Evolutionary conservation across 805 yeast species (phyloP).

Genomic region (Cyberlindnera mississippiensis): DNA sequence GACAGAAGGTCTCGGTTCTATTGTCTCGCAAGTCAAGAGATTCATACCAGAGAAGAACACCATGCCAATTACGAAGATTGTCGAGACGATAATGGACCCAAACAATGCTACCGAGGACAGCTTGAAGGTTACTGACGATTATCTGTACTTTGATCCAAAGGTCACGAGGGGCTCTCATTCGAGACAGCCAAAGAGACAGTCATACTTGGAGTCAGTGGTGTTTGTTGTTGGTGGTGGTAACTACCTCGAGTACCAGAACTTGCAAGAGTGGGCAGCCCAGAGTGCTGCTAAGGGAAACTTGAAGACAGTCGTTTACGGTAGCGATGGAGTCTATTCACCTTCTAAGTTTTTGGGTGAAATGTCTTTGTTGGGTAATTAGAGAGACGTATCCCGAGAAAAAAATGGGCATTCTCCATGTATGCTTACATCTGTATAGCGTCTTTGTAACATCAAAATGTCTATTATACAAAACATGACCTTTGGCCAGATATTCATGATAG

Average conservation of each 20-base stretch:
- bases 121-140: conserved; percentile 79
- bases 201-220: conserved; percentile 77
- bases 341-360: conserved; percentile 66
- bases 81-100: conserved; percentile 91
- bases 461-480: neutral
- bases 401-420: neutral
- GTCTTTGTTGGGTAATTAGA: conserved; percentile 40
- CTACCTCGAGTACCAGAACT: conserved; percentile 87
- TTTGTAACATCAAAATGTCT: neutral
- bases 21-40: conserved; percentile 84
- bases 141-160: conserved; percentile 85
- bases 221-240: conserved; percentile 97
- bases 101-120: conserved; percentile 55
- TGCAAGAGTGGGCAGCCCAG: conserved; percentile 76
- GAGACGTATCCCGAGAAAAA: too few species aligned
- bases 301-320: conserved; percentile 77
- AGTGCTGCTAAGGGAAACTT: conserved; percentile 34
- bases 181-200: conserved; percentile 79
- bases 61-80: conserved; percentile 85
- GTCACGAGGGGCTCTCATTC: conserved; percentile 84
- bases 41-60: conserved; percentile 83
- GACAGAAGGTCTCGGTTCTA: conserved; percentile 84
- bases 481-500: too few species aligned
- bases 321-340: conserved; percentile 74
- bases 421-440: too few species aligned